Conservation (phyloP, 2,329 filamentous ascomycete genomes). For the Capronia americana region DNA sequence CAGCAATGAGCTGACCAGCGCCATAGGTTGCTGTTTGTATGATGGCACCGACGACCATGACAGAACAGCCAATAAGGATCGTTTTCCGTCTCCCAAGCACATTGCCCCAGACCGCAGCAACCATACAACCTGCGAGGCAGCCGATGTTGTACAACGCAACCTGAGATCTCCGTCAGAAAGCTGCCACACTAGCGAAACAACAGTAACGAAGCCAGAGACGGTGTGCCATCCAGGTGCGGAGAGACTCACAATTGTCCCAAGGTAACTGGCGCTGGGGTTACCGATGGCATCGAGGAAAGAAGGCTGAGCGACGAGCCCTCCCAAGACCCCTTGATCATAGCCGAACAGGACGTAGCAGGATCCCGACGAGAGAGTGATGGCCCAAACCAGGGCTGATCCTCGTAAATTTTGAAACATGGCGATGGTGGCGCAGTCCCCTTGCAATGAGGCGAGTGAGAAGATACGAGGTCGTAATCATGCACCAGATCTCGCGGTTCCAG, state of each 20-base stretch:
- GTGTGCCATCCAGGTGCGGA: background rate
- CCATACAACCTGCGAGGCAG: constrained; percentile 48
- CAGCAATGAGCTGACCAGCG: constrained; percentile 34
- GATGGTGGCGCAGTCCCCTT: background rate
- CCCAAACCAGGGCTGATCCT: constrained; percentile 25
- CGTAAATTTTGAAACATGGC: constrained; percentile 17
- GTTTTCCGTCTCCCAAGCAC: constrained; percentile 50
- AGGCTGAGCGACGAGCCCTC: constrained; percentile 60
- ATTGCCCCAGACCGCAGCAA: constrained; percentile 46
- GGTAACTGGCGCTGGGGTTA: constrained; percentile 50
- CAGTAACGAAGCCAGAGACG: background rate
- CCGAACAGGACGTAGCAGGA: constrained; percentile 41
- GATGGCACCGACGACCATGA: constrained; percentile 54
- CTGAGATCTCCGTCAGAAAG: background rate
- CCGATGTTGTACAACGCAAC: constrained; percentile 50
- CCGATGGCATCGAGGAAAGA: constrained; percentile 48
- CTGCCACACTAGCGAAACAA: background rate
- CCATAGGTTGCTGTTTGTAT: constrained; percentile 45
- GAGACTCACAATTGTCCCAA: constrained; percentile 57
- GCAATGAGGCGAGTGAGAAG: background rate
- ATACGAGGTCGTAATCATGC: background rate
- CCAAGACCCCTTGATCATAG: constrained; percentile 42
- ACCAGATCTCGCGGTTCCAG: background rate
- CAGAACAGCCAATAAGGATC: constrained; percentile 63
- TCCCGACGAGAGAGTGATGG: constrained; percentile 30